phyloP scores from a whole-genome alignment of 2,329 filamentous ascomycete genomes.

The Paraphaeosphaeria sporulosa region DNA sequence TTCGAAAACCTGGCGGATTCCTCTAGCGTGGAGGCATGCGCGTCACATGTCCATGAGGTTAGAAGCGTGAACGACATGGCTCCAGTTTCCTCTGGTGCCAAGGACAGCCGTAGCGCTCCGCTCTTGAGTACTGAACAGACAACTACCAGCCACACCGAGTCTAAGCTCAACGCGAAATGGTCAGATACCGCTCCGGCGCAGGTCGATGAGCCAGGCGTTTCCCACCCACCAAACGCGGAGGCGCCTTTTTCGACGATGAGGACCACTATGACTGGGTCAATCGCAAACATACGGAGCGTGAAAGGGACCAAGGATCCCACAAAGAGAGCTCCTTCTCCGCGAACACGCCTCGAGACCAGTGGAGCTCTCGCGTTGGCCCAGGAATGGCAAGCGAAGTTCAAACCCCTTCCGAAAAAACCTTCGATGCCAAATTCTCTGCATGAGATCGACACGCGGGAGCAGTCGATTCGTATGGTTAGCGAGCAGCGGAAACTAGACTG shows the following conservation, averaged over 20 bases:
- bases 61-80: not conserved
- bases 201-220: not conserved
- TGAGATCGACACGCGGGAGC: not conserved
- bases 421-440: no score
- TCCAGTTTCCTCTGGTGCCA: not conserved
- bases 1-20: not conserved
- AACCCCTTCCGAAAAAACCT: not conserved
- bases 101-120: not conserved
- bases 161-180: not conserved
- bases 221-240: not conserved
- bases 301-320: no score
- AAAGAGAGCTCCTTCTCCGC: not conserved
- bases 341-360: not conserved
- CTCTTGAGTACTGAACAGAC: not conserved
- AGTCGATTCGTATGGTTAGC: not conserved
- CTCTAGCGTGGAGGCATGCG: not conserved
- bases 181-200: not conserved
- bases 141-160: not conserved
- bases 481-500: not conserved
- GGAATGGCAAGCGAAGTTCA: conserved; percentile 8
- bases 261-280: not conserved
- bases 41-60: not conserved
- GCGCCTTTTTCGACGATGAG: not conserved
- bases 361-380: conserved; percentile 3
- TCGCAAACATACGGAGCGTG: not conserved